Percentiles rank a stretch among this genome's conserved stretches.
Conservation (phyloP, 2,329 filamentous ascomycete species). For the Aspergillus sp. region DNA sequence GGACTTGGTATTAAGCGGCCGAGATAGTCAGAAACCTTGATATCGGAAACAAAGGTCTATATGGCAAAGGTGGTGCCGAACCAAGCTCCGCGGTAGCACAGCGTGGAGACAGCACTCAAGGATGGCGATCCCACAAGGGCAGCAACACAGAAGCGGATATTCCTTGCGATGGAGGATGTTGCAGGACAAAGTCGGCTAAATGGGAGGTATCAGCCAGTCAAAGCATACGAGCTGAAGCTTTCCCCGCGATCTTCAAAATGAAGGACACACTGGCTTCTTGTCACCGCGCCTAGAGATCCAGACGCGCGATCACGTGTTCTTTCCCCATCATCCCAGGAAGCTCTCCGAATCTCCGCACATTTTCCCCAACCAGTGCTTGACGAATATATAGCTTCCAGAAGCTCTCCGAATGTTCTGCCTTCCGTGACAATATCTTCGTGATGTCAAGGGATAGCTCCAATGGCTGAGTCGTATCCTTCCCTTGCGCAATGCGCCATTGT, state of each 20-base stretch:
- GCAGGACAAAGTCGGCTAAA: slow-evolving; percentile 56
- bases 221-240: slow-evolving; percentile 3
- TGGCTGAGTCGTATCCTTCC: slow-evolving; percentile 85
- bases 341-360: background rate
- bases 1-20: background rate
- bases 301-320: slow-evolving; percentile 23
- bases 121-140: slow-evolving; percentile 49
- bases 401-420: background rate
- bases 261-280: slow-evolving; percentile 27
- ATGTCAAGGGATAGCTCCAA: slow-evolving; percentile 46
- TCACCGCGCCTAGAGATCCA: background rate
- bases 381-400: background rate
- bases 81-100: slow-evolving; percentile 32
- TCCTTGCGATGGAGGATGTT: slow-evolving; percentile 53
- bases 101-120: slow-evolving; percentile 41
- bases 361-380: background rate
- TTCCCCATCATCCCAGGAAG: slow-evolving; percentile 15
- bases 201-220: slow-evolving; percentile 49
- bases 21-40: background rate
- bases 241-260: slow-evolving; percentile 10
- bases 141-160: slow-evolving; percentile 56
- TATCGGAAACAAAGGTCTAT: slow-evolving; percentile 15
- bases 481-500: slow-evolving; percentile 85
- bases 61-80: slow-evolving; percentile 24
- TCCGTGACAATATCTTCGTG: slow-evolving; percentile 12